phyloP scores from a whole-genome alignment of 1,139 yeast species.

The Candida buenavistaensis region DNA sequence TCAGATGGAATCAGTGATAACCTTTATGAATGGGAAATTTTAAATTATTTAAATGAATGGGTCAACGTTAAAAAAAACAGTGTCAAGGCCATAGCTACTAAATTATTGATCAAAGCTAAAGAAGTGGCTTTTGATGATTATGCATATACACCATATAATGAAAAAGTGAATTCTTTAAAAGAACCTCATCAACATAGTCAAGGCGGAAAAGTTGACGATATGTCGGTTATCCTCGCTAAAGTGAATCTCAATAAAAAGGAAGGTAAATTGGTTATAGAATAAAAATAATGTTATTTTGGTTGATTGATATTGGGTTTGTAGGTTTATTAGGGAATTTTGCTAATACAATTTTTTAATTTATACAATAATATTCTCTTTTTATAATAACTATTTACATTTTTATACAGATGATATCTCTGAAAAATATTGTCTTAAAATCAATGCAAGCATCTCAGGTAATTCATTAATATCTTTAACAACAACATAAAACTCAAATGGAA shows the following conservation, averaged over 20 bases:
- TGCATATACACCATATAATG: constrained; percentile 56
- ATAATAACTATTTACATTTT: constrained; percentile 6
- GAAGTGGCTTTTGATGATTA: constrained; percentile 55
- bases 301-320: background rate
- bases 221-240: constrained; percentile 51
- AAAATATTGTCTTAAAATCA: constrained; percentile 89
- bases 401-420: constrained; percentile 49
- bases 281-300: background rate
- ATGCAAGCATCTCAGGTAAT: constrained; percentile 87
- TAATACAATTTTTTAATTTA: background rate
- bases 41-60: constrained; percentile 35
- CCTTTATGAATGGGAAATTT: constrained; percentile 49
- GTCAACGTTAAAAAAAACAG: constrained; percentile 26
- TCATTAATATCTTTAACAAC: constrained; percentile 88
- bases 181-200: constrained; percentile 33
- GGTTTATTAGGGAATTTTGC: background rate
- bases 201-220: constrained; percentile 60
- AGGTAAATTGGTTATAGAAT: constrained; percentile 3
- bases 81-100: constrained; percentile 41
- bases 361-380: constrained; percentile 4
- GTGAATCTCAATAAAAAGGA: constrained; percentile 23
- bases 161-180: constrained; percentile 48
- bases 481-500: constrained; percentile 96
- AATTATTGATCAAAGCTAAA: constrained; percentile 44
- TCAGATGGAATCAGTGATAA: constrained; percentile 61